Evolutionary conservation across 1,284 basidiomycete species (phyloP).

Genomic region (Rhodotorula sp.): DNA sequence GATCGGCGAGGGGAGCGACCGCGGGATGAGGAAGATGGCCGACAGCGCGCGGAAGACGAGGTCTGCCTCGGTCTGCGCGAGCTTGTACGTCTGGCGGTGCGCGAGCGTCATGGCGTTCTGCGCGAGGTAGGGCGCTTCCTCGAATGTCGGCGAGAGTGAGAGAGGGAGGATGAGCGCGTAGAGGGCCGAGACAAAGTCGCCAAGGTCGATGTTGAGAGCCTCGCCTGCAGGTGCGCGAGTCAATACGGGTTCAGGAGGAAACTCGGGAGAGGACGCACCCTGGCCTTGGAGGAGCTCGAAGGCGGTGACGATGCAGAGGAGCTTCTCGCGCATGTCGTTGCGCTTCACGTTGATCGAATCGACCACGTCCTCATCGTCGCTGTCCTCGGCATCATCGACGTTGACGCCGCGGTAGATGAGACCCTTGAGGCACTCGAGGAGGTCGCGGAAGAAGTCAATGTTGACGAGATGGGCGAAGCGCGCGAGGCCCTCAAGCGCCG

Average conservation of each 20-base stretch:
- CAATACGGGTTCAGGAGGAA: no score
- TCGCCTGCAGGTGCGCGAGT: constrained; percentile 64
- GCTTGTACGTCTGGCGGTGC: constrained; percentile 38
- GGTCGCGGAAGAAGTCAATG: constrained; percentile 97
- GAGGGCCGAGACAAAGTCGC: constrained; percentile 73
- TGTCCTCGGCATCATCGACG: constrained; percentile 54
- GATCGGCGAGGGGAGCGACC: constrained; percentile 59
- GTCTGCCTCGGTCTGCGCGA: constrained; percentile 53
- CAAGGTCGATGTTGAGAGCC: constrained; percentile 91
- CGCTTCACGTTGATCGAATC: constrained; percentile 22
- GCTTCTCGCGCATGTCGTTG: constrained; percentile 62
- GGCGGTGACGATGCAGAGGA: constrained; percentile 89
- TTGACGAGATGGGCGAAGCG: constrained; percentile 96
- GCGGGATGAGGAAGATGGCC: constrained; percentile 69
- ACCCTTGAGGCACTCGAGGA: constrained; percentile 81
- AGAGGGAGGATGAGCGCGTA: constrained; percentile 57
- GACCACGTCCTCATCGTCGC: constrained; percentile 51
- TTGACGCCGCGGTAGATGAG: constrained; percentile 61
- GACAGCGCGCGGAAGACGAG: constrained; percentile 83
- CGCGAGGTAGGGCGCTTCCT: constrained; percentile 49
- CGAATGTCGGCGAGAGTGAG: constrained; percentile 56
- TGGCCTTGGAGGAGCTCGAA: constrained; percentile 96
- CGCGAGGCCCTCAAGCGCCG: constrained; percentile 87
- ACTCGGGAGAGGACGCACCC: constrained; percentile 61
- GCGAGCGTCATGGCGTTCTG: constrained; percentile 34